phyloP scores from a whole-genome alignment of 108 stramenopile genomes.

The Aurantiochytrium sp. region DNA sequence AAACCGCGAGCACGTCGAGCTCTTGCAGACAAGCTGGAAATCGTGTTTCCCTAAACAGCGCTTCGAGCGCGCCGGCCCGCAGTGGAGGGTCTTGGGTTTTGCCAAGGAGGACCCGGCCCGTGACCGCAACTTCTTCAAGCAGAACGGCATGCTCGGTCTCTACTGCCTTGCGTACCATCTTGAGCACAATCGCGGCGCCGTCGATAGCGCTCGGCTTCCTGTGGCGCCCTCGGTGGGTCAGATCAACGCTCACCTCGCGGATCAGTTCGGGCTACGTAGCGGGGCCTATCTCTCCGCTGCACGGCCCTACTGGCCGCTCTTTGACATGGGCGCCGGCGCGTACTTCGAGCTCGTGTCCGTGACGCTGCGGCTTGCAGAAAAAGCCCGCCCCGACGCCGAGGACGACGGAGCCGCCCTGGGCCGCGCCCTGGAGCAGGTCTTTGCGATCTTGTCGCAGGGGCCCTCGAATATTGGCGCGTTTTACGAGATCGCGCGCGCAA shows the following conservation, averaged over 20 bases:
- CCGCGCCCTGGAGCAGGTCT: neutral
- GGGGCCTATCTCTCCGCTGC: neutral
- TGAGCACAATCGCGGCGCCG: neutral
- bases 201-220: neutral
- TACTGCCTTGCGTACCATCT: neutral
- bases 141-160: neutral
- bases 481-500: neutral
- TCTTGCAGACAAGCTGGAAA: constrained; percentile 11
- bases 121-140: neutral
- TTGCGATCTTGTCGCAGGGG: neutral
- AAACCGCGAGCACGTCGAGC: neutral
- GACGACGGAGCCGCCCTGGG: neutral
- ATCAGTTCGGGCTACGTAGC: neutral
- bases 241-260: neutral
- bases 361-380: neutral
- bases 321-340: neutral
- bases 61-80: neutral
- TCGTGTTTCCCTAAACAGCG: neutral
- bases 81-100: neutral
- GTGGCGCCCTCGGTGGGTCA: neutral
- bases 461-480: neutral
- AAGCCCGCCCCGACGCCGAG: neutral
- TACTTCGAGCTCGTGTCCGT: constrained; percentile 8
- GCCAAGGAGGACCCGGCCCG: neutral
- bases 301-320: neutral